phyloP scores from a whole-genome alignment of 805 yeast genomes.

The Metschnikowia koreensis region DNA sequence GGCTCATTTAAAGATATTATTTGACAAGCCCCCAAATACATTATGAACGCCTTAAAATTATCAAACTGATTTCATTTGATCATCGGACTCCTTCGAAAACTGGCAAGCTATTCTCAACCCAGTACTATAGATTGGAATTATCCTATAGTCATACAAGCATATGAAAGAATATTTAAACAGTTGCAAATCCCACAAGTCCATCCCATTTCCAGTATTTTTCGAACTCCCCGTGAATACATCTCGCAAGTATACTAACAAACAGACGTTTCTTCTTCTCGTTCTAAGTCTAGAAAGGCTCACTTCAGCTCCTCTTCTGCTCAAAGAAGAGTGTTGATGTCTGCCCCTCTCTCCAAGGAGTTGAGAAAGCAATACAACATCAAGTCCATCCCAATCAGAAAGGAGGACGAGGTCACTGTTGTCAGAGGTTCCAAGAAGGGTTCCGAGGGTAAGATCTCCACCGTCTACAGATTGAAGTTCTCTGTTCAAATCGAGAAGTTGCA shows the following conservation, averaged over 20 bases:
- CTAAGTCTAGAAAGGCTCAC: constrained; percentile 99
- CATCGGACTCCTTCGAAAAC: too few species aligned
- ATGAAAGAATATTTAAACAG: too few species aligned
- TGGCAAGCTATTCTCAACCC: too few species aligned
- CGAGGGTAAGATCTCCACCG: constrained; percentile 96
- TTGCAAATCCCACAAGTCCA: too few species aligned
- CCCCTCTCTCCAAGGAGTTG: constrained; percentile 98
- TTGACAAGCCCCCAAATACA: too few species aligned
- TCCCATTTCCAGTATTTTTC: too few species aligned
- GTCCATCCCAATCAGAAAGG: constrained; percentile 96
- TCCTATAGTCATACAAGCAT: too few species aligned
- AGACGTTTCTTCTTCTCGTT: constrained; percentile 99
- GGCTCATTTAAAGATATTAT: too few species aligned
- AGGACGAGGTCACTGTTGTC: constrained; percentile 91
- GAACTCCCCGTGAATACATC: too few species aligned
- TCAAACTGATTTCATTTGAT: too few species aligned
- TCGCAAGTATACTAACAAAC: constrained; percentile 30
- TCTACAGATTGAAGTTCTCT: constrained; percentile 97
- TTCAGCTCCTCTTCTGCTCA: constrained; percentile 96
- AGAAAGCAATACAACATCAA: constrained; percentile 95
- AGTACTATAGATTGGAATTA: too few species aligned
- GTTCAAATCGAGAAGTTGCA: constrained; percentile 96
- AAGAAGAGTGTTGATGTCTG: constrained; percentile 93
- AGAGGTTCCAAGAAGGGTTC: constrained; percentile 99
- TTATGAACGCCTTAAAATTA: too few species aligned